Base-by-base conservation (phyloP, 2,329 filamentous ascomycete genomes). In the Chrysoporthe cubensis region DNA sequence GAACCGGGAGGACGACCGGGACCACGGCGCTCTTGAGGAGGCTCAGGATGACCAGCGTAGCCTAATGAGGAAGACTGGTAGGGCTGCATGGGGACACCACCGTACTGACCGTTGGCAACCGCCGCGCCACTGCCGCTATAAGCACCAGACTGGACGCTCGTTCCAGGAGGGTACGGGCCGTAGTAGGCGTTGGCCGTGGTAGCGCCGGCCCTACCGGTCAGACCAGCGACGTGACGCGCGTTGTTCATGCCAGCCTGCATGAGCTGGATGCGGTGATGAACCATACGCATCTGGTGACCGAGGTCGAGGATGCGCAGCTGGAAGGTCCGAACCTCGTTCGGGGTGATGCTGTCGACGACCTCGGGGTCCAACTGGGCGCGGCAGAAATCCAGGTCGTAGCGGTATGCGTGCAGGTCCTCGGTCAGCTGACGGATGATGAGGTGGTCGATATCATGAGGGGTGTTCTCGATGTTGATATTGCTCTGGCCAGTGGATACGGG, bases 301-400 rank as follows among this genome's bases (percentile, higher is more conserved):
- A 81, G 75, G 62, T 84, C 82, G 11, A 84, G 72, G 7, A 76
- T 73, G 21, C 82, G 80, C 64, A 83, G 73, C 71, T 82, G 80
- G 32, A 82, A 72, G 4, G 77, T 79, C 26, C 82, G 78, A 0
- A 71, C 72, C 71, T 84, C 82, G 66, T 80, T 77, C 0, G 81
- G 78, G 0, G 79, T 80, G 58, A 83, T 73, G 61, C 78, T 74
- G 4, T 71, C 68, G 6, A 72, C 61, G 4, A 69, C 72, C 11
- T 58, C 21, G 13, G 43, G 34, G 16, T 62, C 66, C 1, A 83
- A 75, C 69, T 79, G 77, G 21, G 77, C 72, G 9, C 72, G 71
- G 70, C 80, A 82, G 72, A 79, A 83, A n/a, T 80, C 77, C 4
- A 81, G 68, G 67, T 84, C 82, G 64, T 81, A 78, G 1, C 75